Base-by-base conservation (phyloP, 225 moss, liverwort and hornwort species). In the Pseudoscleropodium purum region DNA sequence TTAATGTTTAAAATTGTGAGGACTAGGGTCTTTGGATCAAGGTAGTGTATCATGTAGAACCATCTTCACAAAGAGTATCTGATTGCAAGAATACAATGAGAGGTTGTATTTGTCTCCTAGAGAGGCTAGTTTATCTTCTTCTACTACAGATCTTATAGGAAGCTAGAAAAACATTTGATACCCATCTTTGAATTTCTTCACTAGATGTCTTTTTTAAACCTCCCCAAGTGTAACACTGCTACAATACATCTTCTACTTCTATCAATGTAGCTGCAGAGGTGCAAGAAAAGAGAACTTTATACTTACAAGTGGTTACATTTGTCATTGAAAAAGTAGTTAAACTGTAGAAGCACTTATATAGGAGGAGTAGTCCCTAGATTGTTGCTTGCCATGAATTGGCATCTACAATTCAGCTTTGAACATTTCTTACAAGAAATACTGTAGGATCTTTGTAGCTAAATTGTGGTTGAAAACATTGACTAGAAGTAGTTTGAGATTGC, bases 81-180 rank as follows among this genome's bases (percentile, higher is more conserved):
- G 3, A 24, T 70, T 70, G 70, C 39, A 39, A 70, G 25, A 70
- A 39, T 24, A 25, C 14, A 70, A 13, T 14, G 14, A n/a, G 8
- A 4, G 4, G 13, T 70, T 39, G 39, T 25, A 70, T 13, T 70
- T 70, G 39, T 70, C 7, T 70, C 14, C 7, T 39, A 39, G 2
- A 23, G 14, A 25, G 21, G 24, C 2, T 13, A 70, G 25, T 69
- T 6, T 21, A 24, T 10, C 12, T 59, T 54, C 5, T 5, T 9
- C 37, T 2, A 37, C 6, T 5, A 1, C 1, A 3, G 11, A 37
- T 68, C 68, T 37, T 11, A 11, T 5, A 0, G 10, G 4, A 68
- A 36, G 36, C 10, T 36, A 67, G 11, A 36, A 1, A 67, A 37
- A 67, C 4, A 10, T 66, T 36, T 67, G 20, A 37, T 10, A 67